Percentiles rank a stretch among this genome's conserved stretches.
Evolutionary conservation across 495 filamentous ascomycete species (phyloP).

Genomic region (Podospora didyma): DNA sequence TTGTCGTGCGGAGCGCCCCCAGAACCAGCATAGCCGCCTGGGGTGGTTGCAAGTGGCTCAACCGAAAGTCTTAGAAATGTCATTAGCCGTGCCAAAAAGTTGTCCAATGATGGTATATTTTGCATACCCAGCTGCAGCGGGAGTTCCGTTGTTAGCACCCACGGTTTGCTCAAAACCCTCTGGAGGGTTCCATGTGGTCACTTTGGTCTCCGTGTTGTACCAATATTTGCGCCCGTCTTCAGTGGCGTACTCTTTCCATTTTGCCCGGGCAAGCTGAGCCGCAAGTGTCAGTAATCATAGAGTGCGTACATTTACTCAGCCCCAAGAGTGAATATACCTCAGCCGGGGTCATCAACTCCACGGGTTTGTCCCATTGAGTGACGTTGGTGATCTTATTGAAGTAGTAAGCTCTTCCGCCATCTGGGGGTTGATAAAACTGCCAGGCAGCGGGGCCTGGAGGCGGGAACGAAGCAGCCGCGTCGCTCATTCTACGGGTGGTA

Average conservation of each 20-base stretch:
- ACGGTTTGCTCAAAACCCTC: slow-evolving; percentile 72
- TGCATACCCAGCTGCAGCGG: slow-evolving; percentile 61
- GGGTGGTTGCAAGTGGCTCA: slow-evolving; percentile 65
- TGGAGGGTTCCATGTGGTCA: slow-evolving; percentile 94
- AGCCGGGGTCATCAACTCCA: slow-evolving; percentile 79
- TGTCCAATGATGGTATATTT: neutral
- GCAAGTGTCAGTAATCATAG: neutral
- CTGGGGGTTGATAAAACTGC: slow-evolving; percentile 79
- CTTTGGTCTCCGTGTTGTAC: slow-evolving; percentile 85
- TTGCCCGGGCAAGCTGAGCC: slow-evolving; percentile 68
- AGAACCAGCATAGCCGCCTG: slow-evolving; percentile 30
- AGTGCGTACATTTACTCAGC: neutral
- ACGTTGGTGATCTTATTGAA: slow-evolving; percentile 82
- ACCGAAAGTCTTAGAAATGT: slow-evolving; percentile 27
- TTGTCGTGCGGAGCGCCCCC: slow-evolving; percentile 30
- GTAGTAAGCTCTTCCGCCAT: slow-evolving; percentile 88
- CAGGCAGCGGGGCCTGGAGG: slow-evolving; percentile 56
- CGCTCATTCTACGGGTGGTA: slow-evolving; percentile 53
- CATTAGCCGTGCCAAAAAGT: slow-evolving; percentile 1
- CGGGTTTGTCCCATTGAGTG: slow-evolving; percentile 92
- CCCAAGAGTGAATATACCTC: slow-evolving; percentile 57
- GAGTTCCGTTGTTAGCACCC: slow-evolving; percentile 41
- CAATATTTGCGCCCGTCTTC: slow-evolving; percentile 89
- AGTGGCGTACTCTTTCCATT: slow-evolving; percentile 89
- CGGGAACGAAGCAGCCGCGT: slow-evolving; percentile 45